Evolutionary conservation across 108 stramenopile species (phyloP), one percentile per base, ranked within the genome.

Genomic region (Discostella pseudostelligera): DNA sequence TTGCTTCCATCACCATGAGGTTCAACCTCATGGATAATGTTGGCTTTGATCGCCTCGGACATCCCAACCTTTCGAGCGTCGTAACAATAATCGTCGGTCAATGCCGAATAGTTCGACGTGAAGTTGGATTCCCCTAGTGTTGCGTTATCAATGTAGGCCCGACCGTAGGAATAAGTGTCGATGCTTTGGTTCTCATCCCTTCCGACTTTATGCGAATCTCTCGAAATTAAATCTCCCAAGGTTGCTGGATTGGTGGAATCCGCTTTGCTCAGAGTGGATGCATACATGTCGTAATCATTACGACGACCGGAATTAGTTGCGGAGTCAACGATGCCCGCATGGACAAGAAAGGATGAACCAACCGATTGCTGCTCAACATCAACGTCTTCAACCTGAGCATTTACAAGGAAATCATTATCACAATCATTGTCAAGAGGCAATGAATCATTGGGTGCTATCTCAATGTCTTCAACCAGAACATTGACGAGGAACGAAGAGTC

Each of bases 191-290:
- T 44, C 11, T 67, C 21, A 44, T 39, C 65, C 16, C 22, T 36
- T n/a, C n/a, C n/a, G n/a, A n/a, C n/a, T n/a, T n/a, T n/a, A n/a
- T 28, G 29, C 22, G 66, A 67, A 0, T 47, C 65, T 14, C 4
- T 40, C 54, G 54, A 36, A 56, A 66, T 55, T 22, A 13, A 22
- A 56, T 66, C 65, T 36, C 63, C 54, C 2, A 66, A 8, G 4
- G 54, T 55, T 17, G 51, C 35, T 26, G 53, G 20, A 48, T 43
- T 66, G 40, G 66, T 47, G 37, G 66, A 56, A 42, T 37, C 39
- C 40, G 63, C 63, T 58, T 42, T 45, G 26, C 66, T 67, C n/a
- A 67, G 32, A 17, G 55, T 67, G 53, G 66, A 67, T 17, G 56
- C 56, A 57, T 57, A 22, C 19, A 57, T 16, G 14, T 67, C 26